Evolutionary conservation across 495 filamentous ascomycete species (phyloP).

Genomic region (Paragyromitra xinjiangensis): DNA sequence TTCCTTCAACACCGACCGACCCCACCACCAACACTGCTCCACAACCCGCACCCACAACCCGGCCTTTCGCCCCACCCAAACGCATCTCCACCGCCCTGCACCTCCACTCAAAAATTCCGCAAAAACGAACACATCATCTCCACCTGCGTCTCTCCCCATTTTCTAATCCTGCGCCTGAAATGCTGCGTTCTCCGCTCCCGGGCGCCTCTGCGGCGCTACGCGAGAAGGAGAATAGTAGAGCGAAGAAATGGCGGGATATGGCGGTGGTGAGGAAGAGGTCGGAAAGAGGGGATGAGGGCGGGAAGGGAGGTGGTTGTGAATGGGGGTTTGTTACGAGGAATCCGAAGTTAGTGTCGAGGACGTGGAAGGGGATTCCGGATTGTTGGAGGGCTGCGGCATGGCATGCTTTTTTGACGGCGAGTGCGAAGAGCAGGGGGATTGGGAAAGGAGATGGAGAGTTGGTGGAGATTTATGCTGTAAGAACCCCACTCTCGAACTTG

Average conservation of each 20-base stretch:
- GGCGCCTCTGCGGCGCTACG: slow-evolving; percentile 62
- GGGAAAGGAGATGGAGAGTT: slow-evolving; percentile 75
- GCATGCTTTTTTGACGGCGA: slow-evolving; percentile 89
- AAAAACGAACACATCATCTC: slow-evolving; percentile 60
- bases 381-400: slow-evolving; percentile 93
- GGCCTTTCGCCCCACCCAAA: slow-evolving; percentile 59
- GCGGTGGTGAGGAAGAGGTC: slow-evolving; percentile 68
- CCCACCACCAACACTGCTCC: slow-evolving; percentile 23
- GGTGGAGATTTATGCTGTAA: slow-evolving; percentile 61
- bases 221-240: slow-evolving; percentile 80
- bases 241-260: slow-evolving; percentile 98
- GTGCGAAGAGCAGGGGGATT: slow-evolving; percentile 70
- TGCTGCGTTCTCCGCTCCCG: slow-evolving; percentile 55
- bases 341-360: slow-evolving; percentile 85
- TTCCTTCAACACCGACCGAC: slow-evolving; percentile 49
- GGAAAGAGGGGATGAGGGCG: slow-evolving; percentile 57
- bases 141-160: slow-evolving; percentile 51
- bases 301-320: slow-evolving; percentile 78
- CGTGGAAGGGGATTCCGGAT: slow-evolving; percentile 98
- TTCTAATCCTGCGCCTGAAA: slow-evolving; percentile 52
- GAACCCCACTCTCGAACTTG: neutral
- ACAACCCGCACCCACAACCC: slow-evolving; percentile 35
- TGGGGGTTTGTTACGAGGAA: slow-evolving; percentile 89
- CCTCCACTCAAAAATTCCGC: slow-evolving; percentile 50
- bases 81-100: slow-evolving; percentile 59